A percentile compares a stretch with the other conserved stretches of the same genome.
Evolutionary conservation across 1,284 basidiomycete genomes (phyloP).

Genomic region (Cutaneotrichosporon sp.): DNA sequence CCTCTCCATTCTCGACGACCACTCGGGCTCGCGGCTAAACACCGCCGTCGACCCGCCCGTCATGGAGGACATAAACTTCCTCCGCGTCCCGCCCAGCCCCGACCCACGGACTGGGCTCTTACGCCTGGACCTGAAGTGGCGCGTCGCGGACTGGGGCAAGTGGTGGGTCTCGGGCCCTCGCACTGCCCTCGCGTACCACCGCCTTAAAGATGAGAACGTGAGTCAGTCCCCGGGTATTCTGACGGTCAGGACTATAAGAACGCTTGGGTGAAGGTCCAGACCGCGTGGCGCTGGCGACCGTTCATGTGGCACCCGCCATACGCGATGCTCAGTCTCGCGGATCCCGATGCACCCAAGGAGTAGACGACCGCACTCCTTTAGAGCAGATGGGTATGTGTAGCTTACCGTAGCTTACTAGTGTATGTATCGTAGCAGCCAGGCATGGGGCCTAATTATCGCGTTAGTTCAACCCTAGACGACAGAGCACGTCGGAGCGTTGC

Average conservation of each 20-base stretch:
- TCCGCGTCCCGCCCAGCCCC: conserved; percentile 15
- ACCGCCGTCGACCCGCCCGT: conserved; percentile 19
- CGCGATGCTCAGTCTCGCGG: not conserved
- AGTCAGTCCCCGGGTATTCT: not conserved
- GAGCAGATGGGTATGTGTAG: too few relatives aligned
- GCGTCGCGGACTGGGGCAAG: conserved; percentile 2
- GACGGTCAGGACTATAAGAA: not conserved
- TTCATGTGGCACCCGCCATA: not conserved
- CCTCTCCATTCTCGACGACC: conserved; percentile 15
- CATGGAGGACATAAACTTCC: conserved; percentile 12
- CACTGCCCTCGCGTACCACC: conserved; percentile 8
- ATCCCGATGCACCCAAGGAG: not conserved
- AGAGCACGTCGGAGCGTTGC: too few relatives aligned
- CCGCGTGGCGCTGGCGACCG: not conserved
- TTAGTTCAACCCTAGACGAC: too few relatives aligned
- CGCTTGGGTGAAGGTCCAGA: not conserved
- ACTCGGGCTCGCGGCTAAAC: conserved; percentile 8
- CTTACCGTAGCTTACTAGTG: too few relatives aligned
- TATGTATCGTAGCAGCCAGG: not conserved
- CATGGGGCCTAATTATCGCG: too few relatives aligned
- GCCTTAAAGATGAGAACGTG: conserved; percentile 13
- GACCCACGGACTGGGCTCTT: conserved; percentile 30
- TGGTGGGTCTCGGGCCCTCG: not conserved
- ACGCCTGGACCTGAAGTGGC: conserved; percentile 9
- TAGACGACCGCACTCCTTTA: too few relatives aligned